phyloP scores from a whole-genome alignment of 2,329 filamentous ascomycete genomes.

The Emericellopsis cladophorae region DNA sequence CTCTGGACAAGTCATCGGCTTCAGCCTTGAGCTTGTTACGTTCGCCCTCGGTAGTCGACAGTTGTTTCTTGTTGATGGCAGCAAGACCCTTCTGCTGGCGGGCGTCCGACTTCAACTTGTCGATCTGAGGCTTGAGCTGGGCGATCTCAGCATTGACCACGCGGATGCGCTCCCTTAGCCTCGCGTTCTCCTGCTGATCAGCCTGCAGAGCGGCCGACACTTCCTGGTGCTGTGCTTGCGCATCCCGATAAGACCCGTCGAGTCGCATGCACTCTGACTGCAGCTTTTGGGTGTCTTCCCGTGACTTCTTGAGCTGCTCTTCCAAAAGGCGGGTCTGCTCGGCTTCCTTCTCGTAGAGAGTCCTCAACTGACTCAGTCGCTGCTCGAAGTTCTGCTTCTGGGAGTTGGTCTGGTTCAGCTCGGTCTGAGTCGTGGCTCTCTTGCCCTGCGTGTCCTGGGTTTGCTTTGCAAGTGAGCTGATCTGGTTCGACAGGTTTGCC shows the following conservation, averaged over 20 bases:
- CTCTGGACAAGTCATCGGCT: slow-evolving; percentile 54
- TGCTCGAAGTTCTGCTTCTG: slow-evolving; percentile 93
- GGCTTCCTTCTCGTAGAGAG: slow-evolving; percentile 87
- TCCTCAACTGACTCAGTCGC: slow-evolving; percentile 72
- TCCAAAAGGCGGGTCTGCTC: slow-evolving; percentile 75
- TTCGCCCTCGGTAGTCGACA: slow-evolving; percentile 79
- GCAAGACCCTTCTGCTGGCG: slow-evolving; percentile 93
- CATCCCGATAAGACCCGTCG: slow-evolving; percentile 68
- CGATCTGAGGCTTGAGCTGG: slow-evolving; percentile 77
- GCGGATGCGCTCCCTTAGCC: slow-evolving; percentile 76
- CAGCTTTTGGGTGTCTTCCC: slow-evolving; percentile 71
- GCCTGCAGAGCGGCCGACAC: slow-evolving; percentile 61
- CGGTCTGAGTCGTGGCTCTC: slow-evolving; percentile 64
- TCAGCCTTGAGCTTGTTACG: slow-evolving; percentile 78
- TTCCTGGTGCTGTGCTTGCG: slow-evolving; percentile 73
- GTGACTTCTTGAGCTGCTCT: slow-evolving; percentile 64
- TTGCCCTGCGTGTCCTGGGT: slow-evolving; percentile 89
- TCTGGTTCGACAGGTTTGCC: slow-evolving; percentile 91
- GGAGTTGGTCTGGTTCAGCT: slow-evolving; percentile 65
- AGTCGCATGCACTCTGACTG: slow-evolving; percentile 74
- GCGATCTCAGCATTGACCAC: slow-evolving; percentile 71
- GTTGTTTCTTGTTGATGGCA: slow-evolving; percentile 97
- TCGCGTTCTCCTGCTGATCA: slow-evolving; percentile 80
- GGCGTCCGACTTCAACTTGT: slow-evolving; percentile 85
- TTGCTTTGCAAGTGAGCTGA: slow-evolving; percentile 79